Evolutionary conservation across 176 grass and related monocot genomes (phyloP), one percentile per base, ranked within the genome.

Genomic region (Oryza officinalis): DNA sequence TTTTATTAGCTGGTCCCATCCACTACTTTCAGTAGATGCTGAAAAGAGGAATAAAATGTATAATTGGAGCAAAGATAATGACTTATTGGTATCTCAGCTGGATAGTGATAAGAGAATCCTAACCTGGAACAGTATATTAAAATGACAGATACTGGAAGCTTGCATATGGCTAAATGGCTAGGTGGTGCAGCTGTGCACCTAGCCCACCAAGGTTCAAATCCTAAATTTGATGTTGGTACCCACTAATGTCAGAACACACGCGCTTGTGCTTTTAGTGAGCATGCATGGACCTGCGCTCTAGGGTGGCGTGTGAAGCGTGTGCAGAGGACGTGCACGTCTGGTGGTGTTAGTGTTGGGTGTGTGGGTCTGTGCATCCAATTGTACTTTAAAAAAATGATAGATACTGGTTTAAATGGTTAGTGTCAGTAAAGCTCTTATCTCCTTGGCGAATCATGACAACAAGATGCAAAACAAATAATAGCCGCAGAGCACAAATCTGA

Each of bases 41-140:
- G 44, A 86, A 86, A 90, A 81, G 27, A 78, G 78, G 83, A 83
- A 86, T 83, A 86, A 59, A 76, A 44, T 86, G 72, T 52, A 90
- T 86, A 78, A 90, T 90, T 86, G 83, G 73, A 83, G 74, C 67
- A 44, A 27, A 72, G 84, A 90, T 69, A 83, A 78, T 44, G 84
- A 86, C 88, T 31, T 79, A 9, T 79, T 79, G 81, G 88, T 90
- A 83, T 79, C 79, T 79, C 79, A 61, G 40, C 63, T 79, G 74
- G 79, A 86, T 74, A 50, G 84, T 79, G 88, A 90, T 83, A 86
- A 79, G 84, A 83, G 88, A 83, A 90, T 90, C 84, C 86, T 77
- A 83, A 90, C 84, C 79, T 83, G 68, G 84, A 86, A 90, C 60
- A 90, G 37, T 12, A 90, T 78, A 82, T 79, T 90, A 83, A 90